Base-by-base conservation (phyloP, 75 land plant species). In the Sequoia sempervirens region DNA sequence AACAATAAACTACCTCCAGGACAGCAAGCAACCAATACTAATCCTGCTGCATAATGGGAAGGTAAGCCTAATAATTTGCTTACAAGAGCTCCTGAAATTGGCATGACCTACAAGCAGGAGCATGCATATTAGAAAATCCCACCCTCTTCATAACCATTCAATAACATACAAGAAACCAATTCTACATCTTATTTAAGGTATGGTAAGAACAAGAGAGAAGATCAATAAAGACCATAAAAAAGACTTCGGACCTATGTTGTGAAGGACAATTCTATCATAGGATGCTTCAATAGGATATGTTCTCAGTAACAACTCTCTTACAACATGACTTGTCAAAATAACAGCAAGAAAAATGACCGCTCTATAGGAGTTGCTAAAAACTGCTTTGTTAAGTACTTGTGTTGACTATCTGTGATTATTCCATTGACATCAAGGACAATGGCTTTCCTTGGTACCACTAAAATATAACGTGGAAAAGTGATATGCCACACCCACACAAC, bases 31-130 rank as follows among this genome's bases (percentile, higher is more conserved):
- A 96, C 95, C 81, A 96, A 85, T 53, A 95, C 86, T 53, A 96
- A 85, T 69, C 98, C 98, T 85, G 98, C 98, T 11, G 98, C 98
- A 88, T 96, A 96, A 83, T 96, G 73, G 30, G 97, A 85, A 43
- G 97, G 98, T 84, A 96, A 82, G 14, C 84, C 66, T 46, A 96
- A 83, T 13, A 96, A 82, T 82, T 90, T 90, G 85, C 96, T 93
- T 2, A 95, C 81, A 76, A 95, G 52, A 78, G 86, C 90, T 28
- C 97, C 98, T 32, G 95, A 90, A 54, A 89, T 52, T 47, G 98
- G 98, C 98, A 96, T 96, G 75, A 95, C 92, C 96, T 95, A 86
- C 50, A 84, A 83, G 61, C 43, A 84, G 38, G 18, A 52, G 17
- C 14, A 70, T 30, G 79, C 12, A 80, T 17, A 80, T 38, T 30